These are phyloP conservation scores for Colletotrichum horii DNA, from an alignment of 2,329 filamentous ascomycete species.

Conservation along the genomic window DNA sequence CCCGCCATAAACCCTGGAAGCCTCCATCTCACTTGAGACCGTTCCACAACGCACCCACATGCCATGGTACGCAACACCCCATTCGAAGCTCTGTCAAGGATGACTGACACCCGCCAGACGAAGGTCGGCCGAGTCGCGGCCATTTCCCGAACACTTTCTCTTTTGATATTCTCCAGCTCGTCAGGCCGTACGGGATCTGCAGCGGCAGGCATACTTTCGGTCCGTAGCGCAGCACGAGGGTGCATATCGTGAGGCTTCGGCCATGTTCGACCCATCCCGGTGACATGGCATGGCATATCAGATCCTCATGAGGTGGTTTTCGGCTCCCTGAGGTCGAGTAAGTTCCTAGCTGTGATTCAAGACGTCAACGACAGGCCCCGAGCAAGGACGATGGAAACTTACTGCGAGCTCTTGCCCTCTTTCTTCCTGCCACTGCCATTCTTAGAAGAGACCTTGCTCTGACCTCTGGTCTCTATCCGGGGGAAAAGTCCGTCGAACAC, in stretches of 20 bases:
- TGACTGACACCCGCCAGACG: background rate
- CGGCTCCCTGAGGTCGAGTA: background rate
- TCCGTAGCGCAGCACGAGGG: background rate
- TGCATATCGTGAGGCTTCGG: background rate
- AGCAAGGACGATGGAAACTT: background rate
- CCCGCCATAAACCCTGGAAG: background rate
- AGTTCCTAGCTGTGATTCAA: background rate
- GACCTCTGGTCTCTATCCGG: conserved; percentile 28
- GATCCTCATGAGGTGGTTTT: background rate
- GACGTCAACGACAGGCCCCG: background rate
- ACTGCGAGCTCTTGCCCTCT: conserved; percentile 7
- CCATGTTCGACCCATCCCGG: background rate
- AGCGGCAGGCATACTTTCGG: background rate
- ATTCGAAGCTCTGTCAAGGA: background rate
- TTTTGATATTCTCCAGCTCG: background rate
- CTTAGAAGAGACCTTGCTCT: conserved; percentile 21
- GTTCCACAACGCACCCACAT: background rate
- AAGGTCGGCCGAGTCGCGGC: background rate
- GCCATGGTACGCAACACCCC: background rate
- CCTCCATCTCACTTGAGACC: background rate
- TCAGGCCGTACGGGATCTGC: background rate
- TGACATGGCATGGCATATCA: background rate
- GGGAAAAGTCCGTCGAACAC: conserved; percentile 27
- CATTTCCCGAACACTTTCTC: background rate
- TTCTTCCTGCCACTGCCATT: conserved; percentile 19